Base-by-base conservation (phyloP, 345 rosid genomes). In the Anacardium occidentale region DNA sequence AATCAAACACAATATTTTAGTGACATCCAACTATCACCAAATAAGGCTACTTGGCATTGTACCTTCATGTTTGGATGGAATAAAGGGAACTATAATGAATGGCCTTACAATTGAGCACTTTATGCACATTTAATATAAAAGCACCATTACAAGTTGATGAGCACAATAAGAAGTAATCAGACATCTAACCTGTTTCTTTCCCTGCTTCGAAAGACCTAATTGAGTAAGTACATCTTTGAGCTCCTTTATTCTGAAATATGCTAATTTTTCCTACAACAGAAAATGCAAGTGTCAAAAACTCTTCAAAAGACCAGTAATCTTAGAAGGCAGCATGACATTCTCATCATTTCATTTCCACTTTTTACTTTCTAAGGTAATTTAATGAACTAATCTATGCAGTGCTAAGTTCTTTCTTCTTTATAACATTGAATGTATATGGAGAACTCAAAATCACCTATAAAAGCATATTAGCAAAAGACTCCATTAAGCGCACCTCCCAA, bases 151-250 rank as follows among this genome's bases (percentile, higher is more conserved):
- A 51, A 66, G 15, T 44, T 17, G 18, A 51, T 13, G 45, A 18
- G 42, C 12, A 45, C 25, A 18, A 58, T 10, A 25, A 26, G 53
- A 0, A 44, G 26, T 22, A 58, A 44, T 11, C 37, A 73, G 25
- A 44, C 42, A 73, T 24, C 74, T 51, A 66, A 92, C 99, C 96
- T 92, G 98, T 75, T 92, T 95, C 86, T 88, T 92, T 68, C 99
- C 99, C 79, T 95, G 99, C 83, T 95, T 95, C 62, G 99, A 87
- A 70, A 92, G 97, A 68, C 96, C 93, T 57, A 95, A 79, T 65
- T 86, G 90, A 70, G 90, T 83, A 18, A 95, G 87, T 72, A 91
- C 96, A 86, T 92, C 96, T 88, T 95, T 95, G 50, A 95, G 97
- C 87, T 95, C 99, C 79, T 87, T 95, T 69, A 95, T 90, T 68